Percentiles rank a stretch among this genome's conserved stretches.
Evolutionary conservation across 768 basidiomycete genomes (phyloP).

Genomic region (Xerocomellus intermedius): DNA sequence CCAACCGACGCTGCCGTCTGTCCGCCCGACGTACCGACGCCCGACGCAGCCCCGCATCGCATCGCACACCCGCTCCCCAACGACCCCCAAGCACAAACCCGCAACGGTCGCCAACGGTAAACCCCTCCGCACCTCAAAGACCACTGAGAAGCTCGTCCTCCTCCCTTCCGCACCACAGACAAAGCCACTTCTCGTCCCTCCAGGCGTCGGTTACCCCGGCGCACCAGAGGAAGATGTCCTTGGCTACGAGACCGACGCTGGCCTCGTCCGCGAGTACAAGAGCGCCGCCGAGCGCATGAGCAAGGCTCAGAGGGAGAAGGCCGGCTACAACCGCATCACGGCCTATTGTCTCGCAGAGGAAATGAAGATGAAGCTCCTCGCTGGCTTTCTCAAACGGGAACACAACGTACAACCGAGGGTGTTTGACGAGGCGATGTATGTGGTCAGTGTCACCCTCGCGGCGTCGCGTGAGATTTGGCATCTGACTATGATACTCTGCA

Average conservation of each 20-base stretch:
- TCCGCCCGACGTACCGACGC: conserved; percentile 23
- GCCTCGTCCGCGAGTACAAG: conserved; percentile 69
- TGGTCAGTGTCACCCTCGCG: conserved; percentile 49
- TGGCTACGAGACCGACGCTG: conserved; percentile 65
- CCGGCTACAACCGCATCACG: conserved; percentile 78
- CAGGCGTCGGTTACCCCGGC: conserved; percentile 12
- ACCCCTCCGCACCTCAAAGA: conserved; percentile 82
- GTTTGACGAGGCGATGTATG: conserved; percentile 93
- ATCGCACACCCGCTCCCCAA: conserved; percentile 13
- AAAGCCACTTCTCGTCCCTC: conserved; percentile 48
- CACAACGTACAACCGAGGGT: conserved; percentile 86
- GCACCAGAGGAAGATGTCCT: conserved; percentile 46
- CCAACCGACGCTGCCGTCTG: conserved; percentile 24
- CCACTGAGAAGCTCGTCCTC: conserved; percentile 85
- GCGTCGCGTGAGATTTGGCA: background rate
- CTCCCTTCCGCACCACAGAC: conserved; percentile 91
- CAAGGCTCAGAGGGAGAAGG: conserved; percentile 78
- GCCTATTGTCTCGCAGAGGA: conserved; percentile 88
- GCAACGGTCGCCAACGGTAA: conserved; percentile 36
- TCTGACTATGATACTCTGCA: background rate
- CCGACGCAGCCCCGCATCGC: conserved; percentile 22
- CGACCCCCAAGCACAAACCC: conserved; percentile 18
- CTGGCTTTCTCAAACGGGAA: conserved; percentile 86
- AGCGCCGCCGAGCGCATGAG: conserved; percentile 86
- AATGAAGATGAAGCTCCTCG: conserved; percentile 80